Conservation (phyloP, 345 rosid genomes). For the Salix brachista region DNA sequence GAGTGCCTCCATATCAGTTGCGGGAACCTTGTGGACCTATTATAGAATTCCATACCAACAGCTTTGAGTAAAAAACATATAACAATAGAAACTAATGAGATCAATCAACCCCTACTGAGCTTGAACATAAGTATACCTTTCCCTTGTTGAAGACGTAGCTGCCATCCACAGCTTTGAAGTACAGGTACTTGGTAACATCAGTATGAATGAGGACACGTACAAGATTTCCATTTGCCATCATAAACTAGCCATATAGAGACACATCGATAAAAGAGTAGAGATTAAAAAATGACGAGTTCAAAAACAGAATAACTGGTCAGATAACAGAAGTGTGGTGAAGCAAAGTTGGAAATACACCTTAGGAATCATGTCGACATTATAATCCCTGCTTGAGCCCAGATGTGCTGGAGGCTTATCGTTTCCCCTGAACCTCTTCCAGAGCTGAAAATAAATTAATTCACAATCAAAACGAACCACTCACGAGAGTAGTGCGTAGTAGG, state of each 20-base stretch:
- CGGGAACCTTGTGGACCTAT: conserved; percentile 96
- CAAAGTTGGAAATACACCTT: conserved; percentile 44
- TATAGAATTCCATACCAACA: background rate
- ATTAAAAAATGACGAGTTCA: background rate
- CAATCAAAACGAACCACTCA: conserved; percentile 3
- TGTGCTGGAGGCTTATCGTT: conserved; percentile 83
- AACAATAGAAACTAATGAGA: background rate
- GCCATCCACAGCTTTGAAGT: conserved; percentile 97
- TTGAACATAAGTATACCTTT: conserved; percentile 52
- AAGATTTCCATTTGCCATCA: conserved; percentile 98
- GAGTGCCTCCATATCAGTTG: conserved; percentile 91
- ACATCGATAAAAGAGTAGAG: background rate
- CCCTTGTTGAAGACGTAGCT: conserved; percentile 87
- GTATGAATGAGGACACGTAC: conserved; percentile 98
- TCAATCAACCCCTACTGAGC: background rate
- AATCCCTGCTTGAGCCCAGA: conserved; percentile 93
- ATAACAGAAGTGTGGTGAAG: background rate
- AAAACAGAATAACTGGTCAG: background rate
- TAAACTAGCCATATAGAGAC: conserved; percentile 49
- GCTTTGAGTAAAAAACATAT: background rate
- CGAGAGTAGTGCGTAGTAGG: background rate
- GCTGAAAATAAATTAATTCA: conserved; percentile 40
- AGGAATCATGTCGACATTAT: conserved; percentile 97
- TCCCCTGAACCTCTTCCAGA: conserved; percentile 92
- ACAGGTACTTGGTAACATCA: conserved; percentile 84